These are phyloP conservation scores for Leccinum subrobustum DNA, from an alignment of 1,284 basidiomycete species.

Conservation along the genomic window DNA sequence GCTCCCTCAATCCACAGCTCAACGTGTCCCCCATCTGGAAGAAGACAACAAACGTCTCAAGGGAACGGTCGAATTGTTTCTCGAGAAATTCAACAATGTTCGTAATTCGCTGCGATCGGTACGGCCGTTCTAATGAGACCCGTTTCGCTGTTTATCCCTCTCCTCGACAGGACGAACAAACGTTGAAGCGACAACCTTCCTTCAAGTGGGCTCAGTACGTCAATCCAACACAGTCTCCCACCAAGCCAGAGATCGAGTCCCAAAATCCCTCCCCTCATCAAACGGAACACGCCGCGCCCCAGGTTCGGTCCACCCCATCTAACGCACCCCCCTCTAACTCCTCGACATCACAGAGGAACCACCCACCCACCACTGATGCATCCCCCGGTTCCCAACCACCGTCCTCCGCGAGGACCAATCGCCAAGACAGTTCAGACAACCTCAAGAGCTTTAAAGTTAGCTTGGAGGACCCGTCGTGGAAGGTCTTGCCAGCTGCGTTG, in stretches of 20 bases:
- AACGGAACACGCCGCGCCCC: constrained; percentile 62
- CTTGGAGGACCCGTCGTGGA: constrained; percentile 96
- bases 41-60: constrained; percentile 73
- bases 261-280: constrained; percentile 76
- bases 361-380: constrained; percentile 30
- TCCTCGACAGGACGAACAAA: constrained; percentile 47
- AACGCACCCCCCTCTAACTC: constrained; percentile 23
- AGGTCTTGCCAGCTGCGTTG: constrained; percentile 94
- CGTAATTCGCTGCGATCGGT: constrained; percentile 25
- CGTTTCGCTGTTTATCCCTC: constrained; percentile 10
- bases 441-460: constrained; percentile 88
- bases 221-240: constrained; percentile 72
- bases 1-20: constrained; percentile 42
- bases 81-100: constrained; percentile 60
- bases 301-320: constrained; percentile 34
- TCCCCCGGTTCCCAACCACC: constrained; percentile 34
- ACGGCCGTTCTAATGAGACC: constrained; percentile 6
- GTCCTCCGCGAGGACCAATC: constrained; percentile 40
- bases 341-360: constrained; percentile 29
- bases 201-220: constrained; percentile 82
- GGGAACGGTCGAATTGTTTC: constrained; percentile 54
- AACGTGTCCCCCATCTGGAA: constrained; percentile 69
- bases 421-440: constrained; percentile 72
- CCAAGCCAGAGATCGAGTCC: constrained; percentile 69
- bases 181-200: constrained; percentile 66